A percentile compares a stretch with the other conserved stretches of the same genome.
Conservation (phyloP, 2,329 filamentous ascomycete species). For the Aspergillus terreus region DNA sequence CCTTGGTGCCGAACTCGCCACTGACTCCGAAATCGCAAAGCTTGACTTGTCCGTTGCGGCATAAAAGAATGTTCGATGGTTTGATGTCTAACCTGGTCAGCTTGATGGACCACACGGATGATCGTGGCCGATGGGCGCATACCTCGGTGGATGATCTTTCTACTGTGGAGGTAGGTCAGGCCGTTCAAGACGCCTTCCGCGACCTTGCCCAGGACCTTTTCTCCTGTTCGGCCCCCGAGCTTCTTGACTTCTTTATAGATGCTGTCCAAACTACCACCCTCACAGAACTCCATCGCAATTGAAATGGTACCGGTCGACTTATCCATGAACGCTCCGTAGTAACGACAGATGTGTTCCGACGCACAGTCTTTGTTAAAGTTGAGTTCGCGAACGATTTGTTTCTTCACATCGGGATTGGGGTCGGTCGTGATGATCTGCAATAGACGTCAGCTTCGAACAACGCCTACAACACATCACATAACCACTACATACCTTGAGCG, state of each 20-base stretch:
- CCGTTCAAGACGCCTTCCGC: constrained; percentile 92
- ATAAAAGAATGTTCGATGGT: constrained; percentile 92
- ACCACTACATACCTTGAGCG: constrained; percentile 69
- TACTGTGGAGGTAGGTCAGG: constrained; percentile 88
- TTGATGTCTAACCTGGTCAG: constrained; percentile 69
- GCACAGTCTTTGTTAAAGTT: constrained; percentile 98
- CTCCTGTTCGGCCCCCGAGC: constrained; percentile 86
- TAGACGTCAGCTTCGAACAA: constrained; percentile 12
- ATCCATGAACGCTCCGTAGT: constrained; percentile 96
- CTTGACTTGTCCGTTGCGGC: constrained; percentile 89
- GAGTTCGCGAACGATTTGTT: constrained; percentile 93
- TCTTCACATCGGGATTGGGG: constrained; percentile 95
- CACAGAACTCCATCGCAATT: constrained; percentile 98
- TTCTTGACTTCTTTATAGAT: constrained; percentile 98
- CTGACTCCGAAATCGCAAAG: constrained; percentile 98
- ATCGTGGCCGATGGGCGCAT: constrained; percentile 10
- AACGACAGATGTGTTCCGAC: constrained; percentile 92
- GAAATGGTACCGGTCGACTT: constrained; percentile 94
- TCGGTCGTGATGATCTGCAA: constrained; percentile 92
- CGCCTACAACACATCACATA: not conserved
- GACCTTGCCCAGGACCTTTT: constrained; percentile 95
- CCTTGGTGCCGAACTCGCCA: constrained; percentile 96
- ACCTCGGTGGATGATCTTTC: constrained; percentile 92
- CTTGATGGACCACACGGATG: not conserved
- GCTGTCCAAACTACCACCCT: constrained; percentile 91